Evolutionary conservation across 495 filamentous ascomycete species (phyloP).

Genomic region (Friedmanniomyces simplex): DNA sequence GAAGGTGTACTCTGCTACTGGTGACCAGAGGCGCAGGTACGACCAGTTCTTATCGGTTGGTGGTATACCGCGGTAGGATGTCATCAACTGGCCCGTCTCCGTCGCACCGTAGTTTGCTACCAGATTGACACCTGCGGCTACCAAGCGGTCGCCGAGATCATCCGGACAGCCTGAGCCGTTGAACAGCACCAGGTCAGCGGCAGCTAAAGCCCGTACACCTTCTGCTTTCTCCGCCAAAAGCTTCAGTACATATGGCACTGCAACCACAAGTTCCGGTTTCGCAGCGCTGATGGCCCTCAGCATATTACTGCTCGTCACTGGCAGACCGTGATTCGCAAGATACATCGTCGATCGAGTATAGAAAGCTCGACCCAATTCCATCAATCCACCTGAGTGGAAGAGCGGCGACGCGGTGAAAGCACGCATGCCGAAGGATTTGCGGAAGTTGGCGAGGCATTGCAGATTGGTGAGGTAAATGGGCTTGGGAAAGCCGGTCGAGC

Average conservation of each 20-base stretch:
- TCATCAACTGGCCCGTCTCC: slow-evolving; percentile 49
- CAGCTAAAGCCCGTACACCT: slow-evolving; percentile 12
- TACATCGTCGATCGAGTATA: slow-evolving; percentile 34
- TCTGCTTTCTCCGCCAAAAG: slow-evolving; percentile 17
- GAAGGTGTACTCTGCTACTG: slow-evolving; percentile 10
- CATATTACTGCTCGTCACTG: slow-evolving; percentile 34
- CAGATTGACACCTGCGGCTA: slow-evolving; percentile 45
- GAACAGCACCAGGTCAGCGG: slow-evolving; percentile 11
- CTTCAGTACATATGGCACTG: slow-evolving; percentile 21
- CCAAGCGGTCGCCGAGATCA: slow-evolving; percentile 40
- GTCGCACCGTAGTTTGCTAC: slow-evolving; percentile 44
- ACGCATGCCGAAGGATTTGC: slow-evolving; percentile 26
- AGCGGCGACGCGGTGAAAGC: slow-evolving; percentile 20
- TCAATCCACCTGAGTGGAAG: slow-evolving; percentile 37
- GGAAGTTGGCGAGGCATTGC: slow-evolving; percentile 34
- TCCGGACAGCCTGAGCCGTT: slow-evolving; percentile 21
- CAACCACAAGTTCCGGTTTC: slow-evolving; percentile 11
- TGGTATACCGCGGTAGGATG: slow-evolving; percentile 35
- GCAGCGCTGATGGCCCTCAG: slow-evolving; percentile 29
- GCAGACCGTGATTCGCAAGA: slow-evolving; percentile 38
- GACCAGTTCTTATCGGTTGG: slow-evolving; percentile 36
- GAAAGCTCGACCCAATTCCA: slow-evolving; percentile 39
- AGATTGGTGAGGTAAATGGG: slow-evolving; percentile 33
- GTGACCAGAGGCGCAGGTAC: slow-evolving; percentile 28
- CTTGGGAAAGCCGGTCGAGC: slow-evolving; percentile 23